Percentiles rank a stretch among this genome's conserved stretches.
These are phyloP conservation scores for Xylaria scruposa DNA, from an alignment of 495 filamentous ascomycete genomes.

Conservation along the genomic window DNA sequence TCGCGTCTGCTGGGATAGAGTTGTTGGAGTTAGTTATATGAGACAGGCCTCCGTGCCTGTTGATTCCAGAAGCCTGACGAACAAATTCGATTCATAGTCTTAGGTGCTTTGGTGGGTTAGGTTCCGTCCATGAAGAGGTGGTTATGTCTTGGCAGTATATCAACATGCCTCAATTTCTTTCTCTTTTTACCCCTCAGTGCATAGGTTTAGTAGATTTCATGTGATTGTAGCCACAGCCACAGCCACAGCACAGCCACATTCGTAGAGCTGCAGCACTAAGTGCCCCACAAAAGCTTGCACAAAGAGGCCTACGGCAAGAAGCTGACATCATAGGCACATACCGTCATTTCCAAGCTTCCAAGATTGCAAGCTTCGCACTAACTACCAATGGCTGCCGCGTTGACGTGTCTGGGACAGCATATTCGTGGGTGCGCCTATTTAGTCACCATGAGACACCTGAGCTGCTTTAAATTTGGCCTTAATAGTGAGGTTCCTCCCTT, in stretches of 20 bases:
- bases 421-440: background rate
- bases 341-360: slow-evolving; percentile 19
- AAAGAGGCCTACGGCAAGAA: background rate
- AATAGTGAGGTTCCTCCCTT: slow-evolving; percentile 2
- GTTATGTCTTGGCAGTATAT: too few species aligned
- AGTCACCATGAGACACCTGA: background rate
- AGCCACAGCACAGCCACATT: slow-evolving; percentile 13
- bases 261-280: background rate
- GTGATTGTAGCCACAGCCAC: background rate
- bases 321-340: slow-evolving; percentile 21
- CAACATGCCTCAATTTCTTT: too few species aligned
- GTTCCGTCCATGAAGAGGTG: too few species aligned
- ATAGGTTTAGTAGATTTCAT: too few species aligned
- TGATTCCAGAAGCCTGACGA: too few species aligned
- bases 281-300: background rate
- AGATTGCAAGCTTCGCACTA: background rate
- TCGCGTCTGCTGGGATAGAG: background rate
- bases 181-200: too few species aligned
- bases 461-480: background rate
- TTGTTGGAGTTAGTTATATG: background rate
- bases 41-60: background rate
- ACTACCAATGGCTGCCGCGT: background rate
- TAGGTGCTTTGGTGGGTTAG: too few species aligned
- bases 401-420: slow-evolving; percentile 9
- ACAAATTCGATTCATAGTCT: too few species aligned